phyloP scores from a whole-genome alignment of 305 asterid species.

The Coffea humblotiana region DNA sequence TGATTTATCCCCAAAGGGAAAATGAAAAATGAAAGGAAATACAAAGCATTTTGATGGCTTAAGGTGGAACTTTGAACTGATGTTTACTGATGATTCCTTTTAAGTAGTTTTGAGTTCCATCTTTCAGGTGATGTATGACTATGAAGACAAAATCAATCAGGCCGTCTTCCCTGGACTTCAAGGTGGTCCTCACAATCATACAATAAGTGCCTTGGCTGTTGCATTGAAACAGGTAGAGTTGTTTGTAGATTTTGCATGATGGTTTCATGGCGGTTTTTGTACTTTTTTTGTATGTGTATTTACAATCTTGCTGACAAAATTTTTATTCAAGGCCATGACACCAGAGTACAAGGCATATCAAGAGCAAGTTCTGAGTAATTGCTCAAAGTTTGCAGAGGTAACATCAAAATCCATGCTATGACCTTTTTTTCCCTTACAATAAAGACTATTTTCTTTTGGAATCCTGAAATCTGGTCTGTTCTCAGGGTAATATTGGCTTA shows the following conservation, averaged over 20 bases:
- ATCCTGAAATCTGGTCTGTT: background rate
- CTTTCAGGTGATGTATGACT: constrained; percentile 71
- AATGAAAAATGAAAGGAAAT: background rate
- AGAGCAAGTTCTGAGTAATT: constrained; percentile 83
- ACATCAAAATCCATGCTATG: constrained; percentile 12
- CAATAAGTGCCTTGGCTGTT: constrained; percentile 88
- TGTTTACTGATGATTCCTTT: background rate
- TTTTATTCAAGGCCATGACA: constrained; percentile 65
- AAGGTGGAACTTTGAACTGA: background rate
- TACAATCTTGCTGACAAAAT: background rate
- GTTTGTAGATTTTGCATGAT: background rate
- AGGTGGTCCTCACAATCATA: constrained; percentile 97
- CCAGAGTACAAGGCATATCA: constrained; percentile 92
- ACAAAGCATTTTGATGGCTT: background rate
- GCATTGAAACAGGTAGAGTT: constrained; percentile 78
- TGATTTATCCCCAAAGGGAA: background rate
- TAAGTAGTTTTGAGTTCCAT: background rate
- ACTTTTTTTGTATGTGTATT: background rate
- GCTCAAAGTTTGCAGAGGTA: constrained; percentile 90
- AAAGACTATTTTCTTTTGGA: background rate
- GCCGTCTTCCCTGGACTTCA: constrained; percentile 98
- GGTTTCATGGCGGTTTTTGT: background rate
- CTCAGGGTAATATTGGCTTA: background rate
- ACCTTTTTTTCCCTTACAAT: constrained; percentile 14
- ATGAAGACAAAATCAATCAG: constrained; percentile 87